Percentiles rank a stretch among this genome's conserved stretches.
phyloP scores from a whole-genome alignment of 306 rosid species.

The Glycine latifolia region DNA sequence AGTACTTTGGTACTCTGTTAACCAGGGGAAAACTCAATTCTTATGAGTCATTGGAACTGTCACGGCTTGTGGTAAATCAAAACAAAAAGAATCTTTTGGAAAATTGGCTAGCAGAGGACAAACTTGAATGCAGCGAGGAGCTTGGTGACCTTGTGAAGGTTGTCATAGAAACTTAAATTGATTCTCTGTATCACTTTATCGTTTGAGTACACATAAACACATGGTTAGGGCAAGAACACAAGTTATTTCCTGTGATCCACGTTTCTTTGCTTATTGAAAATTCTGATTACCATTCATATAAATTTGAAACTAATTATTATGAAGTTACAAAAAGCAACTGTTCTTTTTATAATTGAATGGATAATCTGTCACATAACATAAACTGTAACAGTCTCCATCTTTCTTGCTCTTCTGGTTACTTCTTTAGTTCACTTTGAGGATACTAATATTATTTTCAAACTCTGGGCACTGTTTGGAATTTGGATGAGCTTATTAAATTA shows the following conservation, averaged over 20 bases:
- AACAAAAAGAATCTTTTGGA: slow-evolving; percentile 86
- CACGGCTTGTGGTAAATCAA: slow-evolving; percentile 88
- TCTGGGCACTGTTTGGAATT: neutral
- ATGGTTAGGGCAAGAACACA: neutral
- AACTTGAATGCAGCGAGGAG: slow-evolving; percentile 86
- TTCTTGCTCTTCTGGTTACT: neutral
- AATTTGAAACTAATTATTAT: neutral
- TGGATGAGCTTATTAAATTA: slow-evolving; percentile 5
- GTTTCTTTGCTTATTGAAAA: slow-evolving; percentile 17
- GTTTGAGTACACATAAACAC: too few species aligned
- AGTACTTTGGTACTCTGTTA: slow-evolving; percentile 81
- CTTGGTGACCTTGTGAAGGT: slow-evolving; percentile 93
- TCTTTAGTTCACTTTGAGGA: slow-evolving; percentile 13
- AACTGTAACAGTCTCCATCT: neutral
- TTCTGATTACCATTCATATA: slow-evolving; percentile 9
- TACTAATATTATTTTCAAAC: slow-evolving; percentile 9
- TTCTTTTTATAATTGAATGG: neutral
- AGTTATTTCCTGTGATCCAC: neutral
- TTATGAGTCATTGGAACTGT: slow-evolving; percentile 77
- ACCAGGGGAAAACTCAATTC: slow-evolving; percentile 81
- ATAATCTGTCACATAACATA: neutral
- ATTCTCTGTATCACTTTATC: neutral
- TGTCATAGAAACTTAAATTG: slow-evolving; percentile 19
- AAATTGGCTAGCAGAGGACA: slow-evolving; percentile 89
- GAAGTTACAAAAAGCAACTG: neutral